Base-by-base conservation (phyloP, 768 basidiomycete species). In the Lentinula guzmanii region DNA sequence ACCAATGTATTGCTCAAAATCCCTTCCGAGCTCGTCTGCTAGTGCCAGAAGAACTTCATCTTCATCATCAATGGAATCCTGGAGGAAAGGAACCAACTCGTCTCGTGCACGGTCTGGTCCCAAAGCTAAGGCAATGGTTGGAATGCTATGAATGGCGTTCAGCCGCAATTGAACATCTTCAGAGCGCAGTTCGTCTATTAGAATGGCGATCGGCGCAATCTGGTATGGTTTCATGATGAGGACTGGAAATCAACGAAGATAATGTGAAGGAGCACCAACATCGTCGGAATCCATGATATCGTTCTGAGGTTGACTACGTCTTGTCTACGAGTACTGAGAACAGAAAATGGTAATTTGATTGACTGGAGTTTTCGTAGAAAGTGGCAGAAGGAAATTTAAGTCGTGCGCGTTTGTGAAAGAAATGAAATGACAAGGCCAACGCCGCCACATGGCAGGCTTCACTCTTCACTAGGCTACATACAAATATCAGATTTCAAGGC, bases 41-140 rank as follows among this genome's bases (percentile, higher is more conserved):
- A 99, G 79, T 5, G 95, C 96, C 50, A 99, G 82, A 45, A 99
- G 79, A 34, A 99, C 95, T 70, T 99, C 97, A 73, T 99, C 97
- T 75, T 99, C 97, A 70, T 99, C 97, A 74, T 99, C 97, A 66
- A 99, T 87, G n/a, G 94, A 95, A 70, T 99, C 96, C 77, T 95
- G 93, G 58, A 99, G 85, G 79, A 99, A 99, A 1, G 95, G 93
- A 64, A 99, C 85, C 67, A 99, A 85, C 72, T 99, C 97, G 60
- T 94, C 91, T 64, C 96, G 86, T 28, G 95, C 92, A 67, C 97
- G 91, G 79, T 95, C 91, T 46, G 94, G 87, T 5, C 97, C 96
- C 56, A 99, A 82, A 16, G 97, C 97, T 64, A 99, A 84, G 5
- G 96, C 96, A 76, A 99, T 99, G 52, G 97, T 99, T 56, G 95